phyloP scores from a whole-genome alignment of 2,329 filamentous ascomycete genomes.

The Colletotrichum sp. region DNA sequence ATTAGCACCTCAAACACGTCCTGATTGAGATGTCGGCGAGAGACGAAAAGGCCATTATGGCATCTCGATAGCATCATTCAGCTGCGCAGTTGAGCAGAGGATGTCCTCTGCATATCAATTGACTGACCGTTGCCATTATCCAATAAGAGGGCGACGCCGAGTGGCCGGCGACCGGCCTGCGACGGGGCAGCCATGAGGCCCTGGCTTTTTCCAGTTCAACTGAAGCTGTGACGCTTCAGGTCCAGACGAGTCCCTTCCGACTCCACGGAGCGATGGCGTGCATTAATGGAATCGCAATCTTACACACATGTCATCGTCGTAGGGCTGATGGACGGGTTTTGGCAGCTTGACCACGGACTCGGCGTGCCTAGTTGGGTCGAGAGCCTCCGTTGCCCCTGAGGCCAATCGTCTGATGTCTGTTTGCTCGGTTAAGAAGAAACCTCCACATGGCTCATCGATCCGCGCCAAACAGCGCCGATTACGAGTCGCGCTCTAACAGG shows the following conservation, averaged over 20 bases:
- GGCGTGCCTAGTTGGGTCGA: not conserved
- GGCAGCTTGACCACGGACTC: not conserved
- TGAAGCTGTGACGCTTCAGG: slow-evolving; percentile 18
- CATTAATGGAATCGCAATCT: slow-evolving; percentile 4
- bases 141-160: slow-evolving; percentile 1
- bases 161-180: slow-evolving; percentile 5
- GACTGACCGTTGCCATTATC: slow-evolving; percentile 8
- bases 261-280: slow-evolving; percentile 2
- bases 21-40: not conserved
- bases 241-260: not conserved
- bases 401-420: not conserved
- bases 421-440: not conserved
- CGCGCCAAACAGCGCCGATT: not conserved
- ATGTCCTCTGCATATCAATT: not conserved
- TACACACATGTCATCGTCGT: not conserved
- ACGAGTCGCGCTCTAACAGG: not conserved
- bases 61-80: not conserved
- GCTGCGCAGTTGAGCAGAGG: not conserved
- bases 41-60: not conserved
- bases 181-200: slow-evolving; percentile 4
- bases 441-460: not conserved
- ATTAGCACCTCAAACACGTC: not conserved
- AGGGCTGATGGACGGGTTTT: slow-evolving; percentile 9
- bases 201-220: not conserved
- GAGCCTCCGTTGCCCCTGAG: not conserved